Percentiles rank a stretch among this genome's conserved stretches.
Conservation (phyloP, 225 moss, liverwort and hornwort species). For the Pleurozium schreberi region DNA sequence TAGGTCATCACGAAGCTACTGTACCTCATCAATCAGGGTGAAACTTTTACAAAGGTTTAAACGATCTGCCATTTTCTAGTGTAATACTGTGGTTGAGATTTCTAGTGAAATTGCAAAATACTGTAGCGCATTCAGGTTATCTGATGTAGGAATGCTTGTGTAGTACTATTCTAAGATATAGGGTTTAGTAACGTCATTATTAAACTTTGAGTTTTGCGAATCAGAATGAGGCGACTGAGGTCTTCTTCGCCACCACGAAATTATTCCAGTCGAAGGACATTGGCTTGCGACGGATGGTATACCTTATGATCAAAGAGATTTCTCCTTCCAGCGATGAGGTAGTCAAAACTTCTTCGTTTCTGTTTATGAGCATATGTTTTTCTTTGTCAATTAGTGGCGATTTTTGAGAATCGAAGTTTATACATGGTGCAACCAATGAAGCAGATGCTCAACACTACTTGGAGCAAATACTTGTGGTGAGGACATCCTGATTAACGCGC, state of each 20-base stretch:
- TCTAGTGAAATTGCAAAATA: background rate
- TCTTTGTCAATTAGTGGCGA: background rate
- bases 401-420: background rate
- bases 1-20: conserved; percentile 88
- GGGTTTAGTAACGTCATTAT: conserved; percentile 4
- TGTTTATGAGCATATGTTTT: background rate
- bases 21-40: conserved; percentile 84
- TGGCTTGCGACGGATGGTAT: conserved; percentile 77
- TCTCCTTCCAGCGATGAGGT: conserved; percentile 87
- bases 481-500: background rate
- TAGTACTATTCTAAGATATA: background rate
- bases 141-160: background rate
- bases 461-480: background rate
- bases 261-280: conserved; percentile 90
- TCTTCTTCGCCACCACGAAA: conserved; percentile 88
- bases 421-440: background rate
- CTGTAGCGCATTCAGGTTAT: background rate
- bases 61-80: background rate
- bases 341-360: background rate
- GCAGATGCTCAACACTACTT: background rate
- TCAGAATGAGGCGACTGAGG: conserved; percentile 87
- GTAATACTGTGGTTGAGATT: background rate
- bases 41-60: conserved; percentile 69
- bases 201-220: background rate
- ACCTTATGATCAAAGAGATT: conserved; percentile 91